Evolutionary conservation across 2,329 filamentous ascomycete species (phyloP).

Genomic region (Nothophaeocryptopus gaeumannii): DNA sequence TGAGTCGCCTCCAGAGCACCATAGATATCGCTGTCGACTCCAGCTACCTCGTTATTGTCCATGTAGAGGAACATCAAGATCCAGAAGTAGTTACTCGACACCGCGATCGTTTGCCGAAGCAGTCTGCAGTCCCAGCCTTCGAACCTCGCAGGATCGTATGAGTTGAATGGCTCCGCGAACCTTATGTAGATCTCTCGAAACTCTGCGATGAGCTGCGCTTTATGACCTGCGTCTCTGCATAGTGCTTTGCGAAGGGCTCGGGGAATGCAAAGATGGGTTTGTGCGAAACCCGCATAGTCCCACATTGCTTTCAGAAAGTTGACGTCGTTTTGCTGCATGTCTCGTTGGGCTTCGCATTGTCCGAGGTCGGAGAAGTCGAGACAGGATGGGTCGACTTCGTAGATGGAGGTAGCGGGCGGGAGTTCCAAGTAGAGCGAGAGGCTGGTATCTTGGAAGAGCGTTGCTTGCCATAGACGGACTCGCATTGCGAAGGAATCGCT

Average conservation of each 20-base stretch:
- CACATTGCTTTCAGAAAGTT: slow-evolving; percentile 8
- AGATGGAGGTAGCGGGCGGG: not conserved
- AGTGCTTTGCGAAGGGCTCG: not conserved
- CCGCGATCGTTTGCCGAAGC: slow-evolving; percentile 4
- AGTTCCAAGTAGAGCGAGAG: slow-evolving; percentile 68
- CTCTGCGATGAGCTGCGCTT: not conserved
- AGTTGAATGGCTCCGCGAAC: not conserved
- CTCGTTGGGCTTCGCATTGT: not conserved
- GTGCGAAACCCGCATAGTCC: slow-evolving; percentile 4
- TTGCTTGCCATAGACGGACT: slow-evolving; percentile 76
- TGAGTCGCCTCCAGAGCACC: slow-evolving; percentile 4
- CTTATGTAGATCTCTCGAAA: not conserved
- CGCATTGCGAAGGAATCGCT: slow-evolving; percentile 70
- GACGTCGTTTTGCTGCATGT: not conserved
- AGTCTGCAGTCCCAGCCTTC: not conserved
- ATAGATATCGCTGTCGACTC: not conserved
- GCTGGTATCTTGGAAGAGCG: slow-evolving; percentile 76
- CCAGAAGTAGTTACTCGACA: slow-evolving; percentile 6
- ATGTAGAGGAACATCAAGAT: slow-evolving; percentile 10
- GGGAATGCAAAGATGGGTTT: slow-evolving; percentile 7
- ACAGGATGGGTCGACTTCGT: not conserved
- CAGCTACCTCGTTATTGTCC: slow-evolving; percentile 3
- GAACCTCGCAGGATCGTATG: not conserved
- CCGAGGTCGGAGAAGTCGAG: not conserved
- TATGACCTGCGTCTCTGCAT: not conserved